Evolutionary conservation across 306 rosid species (phyloP).

Genomic region (Carpinus fangiana): DNA sequence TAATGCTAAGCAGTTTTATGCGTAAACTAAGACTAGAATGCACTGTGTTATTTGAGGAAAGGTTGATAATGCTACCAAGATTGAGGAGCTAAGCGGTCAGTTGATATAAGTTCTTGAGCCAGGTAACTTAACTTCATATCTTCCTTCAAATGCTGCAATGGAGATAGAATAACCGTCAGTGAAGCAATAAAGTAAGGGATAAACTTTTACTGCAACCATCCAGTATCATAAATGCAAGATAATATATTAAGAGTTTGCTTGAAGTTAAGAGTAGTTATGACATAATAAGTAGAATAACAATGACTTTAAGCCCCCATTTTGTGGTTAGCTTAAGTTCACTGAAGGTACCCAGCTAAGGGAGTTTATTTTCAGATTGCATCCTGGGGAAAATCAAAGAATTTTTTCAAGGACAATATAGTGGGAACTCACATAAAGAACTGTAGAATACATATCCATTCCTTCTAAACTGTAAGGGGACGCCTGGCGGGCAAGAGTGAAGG

Average conservation of each 20-base stretch:
- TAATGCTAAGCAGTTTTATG: background rate
- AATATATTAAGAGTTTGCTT: background rate
- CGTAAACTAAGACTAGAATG: background rate
- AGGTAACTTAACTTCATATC: constrained; percentile 96
- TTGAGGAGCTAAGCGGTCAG: constrained; percentile 95
- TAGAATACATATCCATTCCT: constrained; percentile 96
- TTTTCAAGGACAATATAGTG: constrained; percentile 17
- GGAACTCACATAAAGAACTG: constrained; percentile 93
- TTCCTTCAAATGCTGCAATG: constrained; percentile 95
- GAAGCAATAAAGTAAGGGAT: constrained; percentile 22
- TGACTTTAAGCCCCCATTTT: background rate
- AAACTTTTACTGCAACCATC: constrained; percentile 18
- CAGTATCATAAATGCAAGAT: background rate
- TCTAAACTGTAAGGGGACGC: constrained; percentile 83
- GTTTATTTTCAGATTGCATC: background rate
- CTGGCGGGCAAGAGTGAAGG: constrained; percentile 80
- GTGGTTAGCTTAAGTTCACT: background rate
- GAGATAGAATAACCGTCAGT: constrained; percentile 25
- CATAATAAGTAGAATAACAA: background rate
- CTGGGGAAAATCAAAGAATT: background rate
- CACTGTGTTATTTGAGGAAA: constrained; percentile 1
- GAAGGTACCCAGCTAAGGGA: constrained; percentile 10
- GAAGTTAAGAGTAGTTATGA: background rate
- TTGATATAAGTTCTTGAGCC: constrained; percentile 86
- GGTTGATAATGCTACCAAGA: constrained; percentile 66